Evolutionary conservation across 176 grass and related monocot genomes (phyloP), one percentile per base, ranked within the genome.

Genomic region (Paspalum notatum): DNA sequence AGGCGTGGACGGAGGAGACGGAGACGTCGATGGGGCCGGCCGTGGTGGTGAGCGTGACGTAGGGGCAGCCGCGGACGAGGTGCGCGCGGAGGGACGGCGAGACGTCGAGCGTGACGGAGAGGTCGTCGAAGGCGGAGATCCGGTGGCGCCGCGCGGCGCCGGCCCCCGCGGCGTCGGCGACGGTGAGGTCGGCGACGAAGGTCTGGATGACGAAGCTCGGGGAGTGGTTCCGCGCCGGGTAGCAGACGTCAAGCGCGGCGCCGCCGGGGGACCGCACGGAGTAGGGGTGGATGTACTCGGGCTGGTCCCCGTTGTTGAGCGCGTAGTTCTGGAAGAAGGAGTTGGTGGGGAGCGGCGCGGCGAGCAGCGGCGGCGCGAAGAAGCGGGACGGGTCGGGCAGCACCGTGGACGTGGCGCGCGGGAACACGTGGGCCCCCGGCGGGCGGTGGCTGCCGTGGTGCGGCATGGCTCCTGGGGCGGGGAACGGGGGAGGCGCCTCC

Each of bases 231-330:
- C 92, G 90, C 53, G 86, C 16, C 7, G 96, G 96, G 77, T 90
- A 95, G 78, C 83, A 99, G 14, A 99, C 7, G 74, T 91, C 79
- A 43, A 99, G 86, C 0, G 79, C 94, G 9, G 82, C 82, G 49
- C 61, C 74, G 10, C 62, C 74, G 13, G 86, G 69, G 71, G 90
- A 89, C 9, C 77, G 71, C 75, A 95, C 53, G 17, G 94, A 91
- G 89, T 99, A 99, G 1, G 96, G 96, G 60, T 99, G 92, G 88
- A 99, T 78, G 82, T 99, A 99, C 84, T 99, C 96, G 12, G 92
- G 90, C 80, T 99, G 96, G 75, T 94, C 92, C 45, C 96, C 96
- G 81, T 95, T 88, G 18, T 99, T 99, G 72, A 99, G 96, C 74
- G 47, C 71, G 62, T 76, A 93, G 90, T 99, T 99, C 77, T 99